A percentile compares a stretch with the other conserved stretches of the same genome.
phyloP scores from a whole-genome alignment of 805 yeast genomes.

The Ogataea wickerhamii region DNA sequence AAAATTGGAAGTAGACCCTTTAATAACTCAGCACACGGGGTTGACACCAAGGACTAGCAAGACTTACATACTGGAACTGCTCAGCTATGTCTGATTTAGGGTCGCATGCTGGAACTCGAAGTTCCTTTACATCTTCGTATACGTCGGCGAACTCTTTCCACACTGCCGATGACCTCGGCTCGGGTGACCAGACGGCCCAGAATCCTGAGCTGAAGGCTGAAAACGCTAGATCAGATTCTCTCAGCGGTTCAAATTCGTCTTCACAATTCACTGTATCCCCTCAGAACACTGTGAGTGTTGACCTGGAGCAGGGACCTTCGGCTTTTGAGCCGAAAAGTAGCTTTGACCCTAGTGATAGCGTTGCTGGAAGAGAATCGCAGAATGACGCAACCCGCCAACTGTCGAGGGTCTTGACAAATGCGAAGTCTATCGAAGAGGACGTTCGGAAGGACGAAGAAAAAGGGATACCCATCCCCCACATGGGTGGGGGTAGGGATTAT shows the following conservation, averaged over 20 bases:
- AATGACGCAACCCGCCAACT: slow-evolving; percentile 22
- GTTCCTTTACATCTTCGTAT: slow-evolving; percentile 13
- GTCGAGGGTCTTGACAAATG: slow-evolving; percentile 42
- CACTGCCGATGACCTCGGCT: slow-evolving; percentile 5
- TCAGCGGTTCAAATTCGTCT: neutral
- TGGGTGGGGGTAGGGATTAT: slow-evolving; percentile 65
- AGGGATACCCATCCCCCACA: slow-evolving; percentile 44
- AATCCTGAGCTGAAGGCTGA: neutral
- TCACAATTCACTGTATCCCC: slow-evolving; percentile 6
- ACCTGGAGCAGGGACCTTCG: slow-evolving; percentile 8
- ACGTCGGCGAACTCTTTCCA: slow-evolving; percentile 13
- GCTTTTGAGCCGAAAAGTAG: slow-evolving; percentile 6
- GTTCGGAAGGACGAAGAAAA: slow-evolving; percentile 31
- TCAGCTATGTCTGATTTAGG: neutral
- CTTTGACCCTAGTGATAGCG: slow-evolving; percentile 1
- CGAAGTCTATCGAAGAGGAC: slow-evolving; percentile 27
- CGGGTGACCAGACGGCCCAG: neutral
- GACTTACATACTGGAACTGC: too few relatives aligned
- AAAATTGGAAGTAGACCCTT: too few relatives aligned
- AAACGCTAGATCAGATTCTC: neutral
- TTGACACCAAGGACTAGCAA: too few relatives aligned
- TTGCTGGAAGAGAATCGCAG: slow-evolving; percentile 15
- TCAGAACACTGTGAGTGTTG: slow-evolving; percentile 7
- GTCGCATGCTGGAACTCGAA: slow-evolving; percentile 3
- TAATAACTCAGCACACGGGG: too few relatives aligned